Base-by-base conservation (phyloP, 306 rosid species). In the Neltuma alba region DNA sequence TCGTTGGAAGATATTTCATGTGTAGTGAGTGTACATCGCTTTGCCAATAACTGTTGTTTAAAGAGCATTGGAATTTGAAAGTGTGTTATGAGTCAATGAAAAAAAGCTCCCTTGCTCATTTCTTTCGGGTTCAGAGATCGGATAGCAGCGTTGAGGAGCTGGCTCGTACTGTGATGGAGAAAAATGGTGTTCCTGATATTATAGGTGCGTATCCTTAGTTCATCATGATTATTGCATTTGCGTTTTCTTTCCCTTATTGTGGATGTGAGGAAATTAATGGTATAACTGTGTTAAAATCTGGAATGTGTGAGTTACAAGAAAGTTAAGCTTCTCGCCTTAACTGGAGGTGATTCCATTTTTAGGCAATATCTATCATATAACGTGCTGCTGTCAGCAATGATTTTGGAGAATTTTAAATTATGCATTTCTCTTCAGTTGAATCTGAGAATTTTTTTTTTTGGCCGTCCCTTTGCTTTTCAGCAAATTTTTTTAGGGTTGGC, bases 181-280 rank as follows among this genome's bases (percentile, higher is more conserved):
- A 77, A 60, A 92, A 82, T 67, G 83, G 86, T 0, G 84, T 84
- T 76, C 98, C 98, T 1, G 97, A 94, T 75, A 87, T 94, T 42
- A 79, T 94, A 31, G 92, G 92, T 86, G 74, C 48, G 34, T 41
- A 41, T 68, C 16, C 50, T 68, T 38, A 21, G 14, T 40, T 21
- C 44, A n/a, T 15, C 20, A 38, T 38, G 34, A 28, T 67, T 9
- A 7, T 60, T 68, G 23, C 20, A 7, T 78, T 69, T 36, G 25
- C 25, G 57, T 28, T 45, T 41, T 57, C 63, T 28, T 27, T 33
- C 15, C 9, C 31, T 9, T 65, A 10, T 38, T 66, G 7, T 66
- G 40, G 21, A 20, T 40, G 72, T 40, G 20, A 1, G 15, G 42
- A 21, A 21, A 37, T 37, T 6, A 14, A 23, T 25, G 12, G 50